Percentiles rank a stretch among this genome's conserved stretches.
Conservation (phyloP, 1,284 basidiomycete species). For the Trametes versicolor region DNA sequence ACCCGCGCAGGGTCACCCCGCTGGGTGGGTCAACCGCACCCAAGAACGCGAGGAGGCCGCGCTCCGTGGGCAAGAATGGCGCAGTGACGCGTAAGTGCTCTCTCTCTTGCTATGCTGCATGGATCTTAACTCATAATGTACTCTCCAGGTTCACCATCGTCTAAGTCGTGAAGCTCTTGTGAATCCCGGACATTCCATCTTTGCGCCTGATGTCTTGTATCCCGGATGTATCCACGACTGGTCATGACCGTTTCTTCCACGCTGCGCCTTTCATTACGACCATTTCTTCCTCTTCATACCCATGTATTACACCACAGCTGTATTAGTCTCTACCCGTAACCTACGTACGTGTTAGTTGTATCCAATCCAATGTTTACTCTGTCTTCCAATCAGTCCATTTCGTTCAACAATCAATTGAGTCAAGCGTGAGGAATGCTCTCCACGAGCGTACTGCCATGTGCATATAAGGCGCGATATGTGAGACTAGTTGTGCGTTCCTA, state of each 20-base stretch:
- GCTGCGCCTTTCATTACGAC: background rate
- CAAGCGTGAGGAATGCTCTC: too few species aligned
- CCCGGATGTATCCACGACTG: background rate
- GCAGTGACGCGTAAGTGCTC: conserved; percentile 64
- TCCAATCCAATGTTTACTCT: background rate
- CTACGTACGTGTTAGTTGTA: conserved; percentile 11
- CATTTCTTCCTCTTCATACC: conserved; percentile 9
- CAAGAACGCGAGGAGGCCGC: conserved; percentile 67
- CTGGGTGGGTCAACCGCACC: conserved; percentile 76
- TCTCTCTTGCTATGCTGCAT: too few species aligned
- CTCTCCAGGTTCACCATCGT: conserved; percentile 19
- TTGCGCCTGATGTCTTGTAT: background rate
- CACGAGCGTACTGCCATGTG: too few species aligned
- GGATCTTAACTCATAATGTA: background rate
- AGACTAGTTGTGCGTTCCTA: too few species aligned
- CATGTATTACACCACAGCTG: conserved; percentile 1
- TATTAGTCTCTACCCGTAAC: background rate
- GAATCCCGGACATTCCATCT: background rate
- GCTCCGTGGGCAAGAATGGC: conserved; percentile 66
- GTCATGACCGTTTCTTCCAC: conserved; percentile 3
- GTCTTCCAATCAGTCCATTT: background rate
- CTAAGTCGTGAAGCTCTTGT: background rate
- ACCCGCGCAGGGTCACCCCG: conserved; percentile 68
- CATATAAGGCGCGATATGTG: too few species aligned
- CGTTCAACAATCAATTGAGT: too few species aligned